A percentile compares a stretch with the other conserved stretches of the same genome.
Conservation (phyloP, 2,329 filamentous ascomycete species). For the Ophiocordyceps camponoti-leonardi region DNA sequence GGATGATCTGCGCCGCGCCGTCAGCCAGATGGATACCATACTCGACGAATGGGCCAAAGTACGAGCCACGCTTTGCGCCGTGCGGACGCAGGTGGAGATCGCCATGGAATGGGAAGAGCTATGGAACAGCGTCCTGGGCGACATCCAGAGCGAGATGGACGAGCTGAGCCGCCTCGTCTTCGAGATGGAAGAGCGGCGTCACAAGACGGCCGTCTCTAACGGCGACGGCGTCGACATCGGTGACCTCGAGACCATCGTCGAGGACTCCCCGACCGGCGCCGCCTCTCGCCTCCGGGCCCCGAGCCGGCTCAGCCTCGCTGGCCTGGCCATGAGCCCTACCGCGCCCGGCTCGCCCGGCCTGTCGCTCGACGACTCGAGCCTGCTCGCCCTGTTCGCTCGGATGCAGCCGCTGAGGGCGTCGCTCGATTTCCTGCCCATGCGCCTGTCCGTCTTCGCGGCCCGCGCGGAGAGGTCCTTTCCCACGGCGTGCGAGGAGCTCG, state of each 20-base stretch:
- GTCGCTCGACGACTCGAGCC: slow-evolving; percentile 67
- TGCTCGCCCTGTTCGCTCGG: slow-evolving; percentile 79
- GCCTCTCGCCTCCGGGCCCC: slow-evolving; percentile 33
- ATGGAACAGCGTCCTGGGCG: slow-evolving; percentile 83
- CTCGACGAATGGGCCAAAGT: slow-evolving; percentile 73
- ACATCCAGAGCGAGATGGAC: slow-evolving; percentile 79
- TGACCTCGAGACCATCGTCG: slow-evolving; percentile 83
- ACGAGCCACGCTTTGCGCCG: slow-evolving; percentile 54
- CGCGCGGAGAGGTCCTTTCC: slow-evolving; percentile 69
- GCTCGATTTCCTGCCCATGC: slow-evolving; percentile 90
- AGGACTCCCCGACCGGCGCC: slow-evolving; percentile 52
- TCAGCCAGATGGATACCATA: slow-evolving; percentile 79
- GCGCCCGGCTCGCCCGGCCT: slow-evolving; percentile 38
- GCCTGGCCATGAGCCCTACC: slow-evolving; percentile 44
- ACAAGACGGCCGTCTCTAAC: slow-evolving; percentile 55
- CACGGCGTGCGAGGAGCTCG: slow-evolving; percentile 77
- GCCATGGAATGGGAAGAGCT: slow-evolving; percentile 99
- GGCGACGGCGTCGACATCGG: slow-evolving; percentile 62
- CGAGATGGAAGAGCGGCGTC: slow-evolving; percentile 92
- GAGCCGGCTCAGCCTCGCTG: slow-evolving; percentile 51
- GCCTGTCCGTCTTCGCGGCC: slow-evolving; percentile 68
- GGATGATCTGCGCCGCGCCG: slow-evolving; percentile 56
- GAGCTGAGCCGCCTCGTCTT: slow-evolving; percentile 69
- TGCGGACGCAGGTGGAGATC: slow-evolving; percentile 84
- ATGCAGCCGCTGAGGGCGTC: slow-evolving; percentile 91